A percentile compares a stretch with the other conserved stretches of the same genome.
Evolutionary conservation across 78 protist genomes (phyloP).

Genomic region (Bodo saltans): DNA sequence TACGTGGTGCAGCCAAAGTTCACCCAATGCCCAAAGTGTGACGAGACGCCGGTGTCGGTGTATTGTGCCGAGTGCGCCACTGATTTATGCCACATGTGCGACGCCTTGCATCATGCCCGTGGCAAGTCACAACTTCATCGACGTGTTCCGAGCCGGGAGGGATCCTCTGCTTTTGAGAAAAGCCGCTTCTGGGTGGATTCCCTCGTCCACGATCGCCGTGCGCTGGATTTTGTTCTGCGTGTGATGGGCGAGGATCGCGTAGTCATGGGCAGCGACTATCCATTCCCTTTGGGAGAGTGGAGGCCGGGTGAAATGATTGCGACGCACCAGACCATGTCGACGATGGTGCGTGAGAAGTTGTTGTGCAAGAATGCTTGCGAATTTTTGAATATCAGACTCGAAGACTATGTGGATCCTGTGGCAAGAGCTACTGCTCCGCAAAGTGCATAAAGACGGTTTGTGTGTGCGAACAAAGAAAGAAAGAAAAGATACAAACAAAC

Average conservation of each 20-base stretch:
- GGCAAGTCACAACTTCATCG: too few relatives aligned
- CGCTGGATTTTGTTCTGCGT: slow-evolving; percentile 57
- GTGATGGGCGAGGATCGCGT: slow-evolving; percentile 62
- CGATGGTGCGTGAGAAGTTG: background rate
- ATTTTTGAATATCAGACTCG: background rate
- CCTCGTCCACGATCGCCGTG: slow-evolving; percentile 71
- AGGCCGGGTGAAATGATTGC: slow-evolving; percentile 67
- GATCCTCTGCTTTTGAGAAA: slow-evolving; percentile 23
- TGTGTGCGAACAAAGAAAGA: too few relatives aligned
- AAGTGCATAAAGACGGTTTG: too few relatives aligned
- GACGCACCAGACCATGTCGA: background rate
- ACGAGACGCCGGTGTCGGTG: too few relatives aligned
- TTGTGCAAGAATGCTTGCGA: slow-evolving; percentile 13
- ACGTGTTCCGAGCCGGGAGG: background rate
- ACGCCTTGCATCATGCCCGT: too few relatives aligned
- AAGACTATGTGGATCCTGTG: background rate
- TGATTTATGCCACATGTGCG: too few relatives aligned
- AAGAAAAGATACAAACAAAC: too few relatives aligned
- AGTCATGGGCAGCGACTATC: slow-evolving; percentile 73
- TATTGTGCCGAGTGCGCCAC: background rate
- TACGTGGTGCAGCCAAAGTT: slow-evolving; percentile 34
- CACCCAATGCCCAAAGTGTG: too few relatives aligned
- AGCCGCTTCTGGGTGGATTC: slow-evolving; percentile 81
- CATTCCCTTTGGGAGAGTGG: slow-evolving; percentile 76
- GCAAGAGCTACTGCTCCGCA: too few relatives aligned